These are phyloP conservation scores for Wickerhamomyces chaumierensis DNA, from an alignment of 805 yeast species.

Conservation along the genomic window DNA sequence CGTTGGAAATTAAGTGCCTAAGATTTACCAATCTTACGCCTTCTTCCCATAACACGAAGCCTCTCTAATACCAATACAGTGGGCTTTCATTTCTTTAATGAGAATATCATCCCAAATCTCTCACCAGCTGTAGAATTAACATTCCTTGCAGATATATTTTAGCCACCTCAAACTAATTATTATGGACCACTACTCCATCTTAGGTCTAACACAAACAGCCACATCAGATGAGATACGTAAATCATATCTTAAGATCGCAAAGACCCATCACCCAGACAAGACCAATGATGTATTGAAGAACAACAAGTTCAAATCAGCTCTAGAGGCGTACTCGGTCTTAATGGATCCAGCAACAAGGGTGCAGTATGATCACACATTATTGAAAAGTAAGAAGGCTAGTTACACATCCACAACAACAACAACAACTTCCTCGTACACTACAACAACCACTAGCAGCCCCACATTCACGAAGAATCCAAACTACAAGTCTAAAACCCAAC, in stretches of 20 bases:
- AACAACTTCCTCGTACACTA: background rate
- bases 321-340: slow-evolving; percentile 23
- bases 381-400: background rate
- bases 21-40: too few species aligned
- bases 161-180: too few species aligned
- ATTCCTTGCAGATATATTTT: too few species aligned
- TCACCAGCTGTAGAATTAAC: too few species aligned
- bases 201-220: slow-evolving; percentile 3
- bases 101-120: too few species aligned
- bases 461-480: background rate
- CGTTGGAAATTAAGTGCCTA: too few species aligned
- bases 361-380: slow-evolving; percentile 16
- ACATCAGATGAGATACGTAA: slow-evolving; percentile 19
- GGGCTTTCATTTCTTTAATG: too few species aligned
- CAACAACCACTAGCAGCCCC: background rate
- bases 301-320: slow-evolving; percentile 22
- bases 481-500: background rate
- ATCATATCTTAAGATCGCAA: slow-evolving; percentile 30
- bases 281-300: slow-evolving; percentile 8
- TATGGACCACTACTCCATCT: background rate
- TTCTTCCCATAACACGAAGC: too few species aligned
- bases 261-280: slow-evolving; percentile 37
- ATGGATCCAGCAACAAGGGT: slow-evolving; percentile 17
- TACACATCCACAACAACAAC: background rate
- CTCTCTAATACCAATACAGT: too few species aligned